These are phyloP conservation scores for Taphrina communis DNA, from an alignment of 1,139 yeast species.

Conservation along the genomic window DNA sequence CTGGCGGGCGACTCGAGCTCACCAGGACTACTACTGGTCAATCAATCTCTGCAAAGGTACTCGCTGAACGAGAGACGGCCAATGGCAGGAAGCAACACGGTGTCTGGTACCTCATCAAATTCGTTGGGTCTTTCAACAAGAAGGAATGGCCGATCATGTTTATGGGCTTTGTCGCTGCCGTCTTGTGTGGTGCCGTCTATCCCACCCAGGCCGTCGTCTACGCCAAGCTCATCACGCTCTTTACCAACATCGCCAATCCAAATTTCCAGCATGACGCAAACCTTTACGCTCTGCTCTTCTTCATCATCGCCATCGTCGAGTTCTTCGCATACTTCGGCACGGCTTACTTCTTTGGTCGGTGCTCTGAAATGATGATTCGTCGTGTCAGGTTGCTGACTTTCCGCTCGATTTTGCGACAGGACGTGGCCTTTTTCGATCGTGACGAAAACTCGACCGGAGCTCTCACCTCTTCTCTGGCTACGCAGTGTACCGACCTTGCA, in stretches of 20 bases:
- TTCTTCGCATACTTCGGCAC: constrained; percentile 50
- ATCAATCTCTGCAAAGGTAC: constrained; percentile 43
- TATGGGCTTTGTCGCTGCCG: constrained; percentile 51
- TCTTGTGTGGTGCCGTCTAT: constrained; percentile 54
- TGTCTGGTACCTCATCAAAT: constrained; percentile 40
- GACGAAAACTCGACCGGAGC: constrained; percentile 65
- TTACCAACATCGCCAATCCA: constrained; percentile 50
- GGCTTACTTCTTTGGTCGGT: constrained; percentile 50
- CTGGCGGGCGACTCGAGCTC: constrained; percentile 25
- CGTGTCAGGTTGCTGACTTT: constrained; percentile 59
- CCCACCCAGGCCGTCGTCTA: constrained; percentile 54
- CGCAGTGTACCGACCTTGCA: constrained; percentile 59
- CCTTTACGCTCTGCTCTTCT: constrained; percentile 53
- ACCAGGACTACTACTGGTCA: constrained; percentile 30
- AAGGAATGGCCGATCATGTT: constrained; percentile 47
- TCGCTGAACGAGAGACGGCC: constrained; percentile 38
- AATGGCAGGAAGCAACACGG: constrained; percentile 29
- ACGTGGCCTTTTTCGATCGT: constrained; percentile 59
- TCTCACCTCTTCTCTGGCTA: constrained; percentile 60
- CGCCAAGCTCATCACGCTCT: constrained; percentile 53
- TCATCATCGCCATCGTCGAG: constrained; percentile 54
- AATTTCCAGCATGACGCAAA: constrained; percentile 53
- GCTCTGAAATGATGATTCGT: constrained; percentile 57
- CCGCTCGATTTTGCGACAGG: constrained; percentile 61
- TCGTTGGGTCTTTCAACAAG: constrained; percentile 44